These are phyloP conservation scores for Hypomontagnella submonticulosa DNA, from an alignment of 495 filamentous ascomycete species.

Conservation along the genomic window DNA sequence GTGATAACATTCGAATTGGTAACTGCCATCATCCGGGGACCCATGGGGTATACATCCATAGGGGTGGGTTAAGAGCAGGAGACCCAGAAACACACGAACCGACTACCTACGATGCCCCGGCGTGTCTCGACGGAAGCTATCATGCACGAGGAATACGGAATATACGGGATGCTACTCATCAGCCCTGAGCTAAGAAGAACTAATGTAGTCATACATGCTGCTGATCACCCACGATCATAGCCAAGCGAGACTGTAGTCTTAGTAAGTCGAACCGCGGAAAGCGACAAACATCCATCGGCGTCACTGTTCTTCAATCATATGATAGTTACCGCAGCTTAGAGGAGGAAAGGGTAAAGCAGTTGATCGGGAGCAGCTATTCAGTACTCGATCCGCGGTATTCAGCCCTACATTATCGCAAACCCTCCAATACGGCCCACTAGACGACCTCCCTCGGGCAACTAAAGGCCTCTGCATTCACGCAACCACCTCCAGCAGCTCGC, in stretches of 20 bases:
- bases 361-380: no score
- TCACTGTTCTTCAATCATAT: not conserved
- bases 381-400: no score
- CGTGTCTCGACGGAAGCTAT: not conserved
- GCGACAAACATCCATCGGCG: not conserved
- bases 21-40: not conserved
- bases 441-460: no score
- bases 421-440: no score
- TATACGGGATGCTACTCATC: slow-evolving; percentile 1
- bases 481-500: no score
- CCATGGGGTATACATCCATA: not conserved
- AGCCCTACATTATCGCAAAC: no score
- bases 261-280: not conserved
- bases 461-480: no score
- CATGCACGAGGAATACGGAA: no score
- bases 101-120: not conserved
- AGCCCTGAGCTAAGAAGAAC: not conserved
- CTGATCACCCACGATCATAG: not conserved
- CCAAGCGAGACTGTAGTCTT: not conserved
- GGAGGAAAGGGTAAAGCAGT: no score
- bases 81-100: not conserved
- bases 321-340: no score
- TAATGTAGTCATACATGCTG: not conserved
- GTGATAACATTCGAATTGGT: not conserved
- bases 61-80: not conserved